These are phyloP conservation scores for Sarocladium oryzae DNA, from an alignment of 2,329 filamentous ascomycete species.

Conservation along the genomic window DNA sequence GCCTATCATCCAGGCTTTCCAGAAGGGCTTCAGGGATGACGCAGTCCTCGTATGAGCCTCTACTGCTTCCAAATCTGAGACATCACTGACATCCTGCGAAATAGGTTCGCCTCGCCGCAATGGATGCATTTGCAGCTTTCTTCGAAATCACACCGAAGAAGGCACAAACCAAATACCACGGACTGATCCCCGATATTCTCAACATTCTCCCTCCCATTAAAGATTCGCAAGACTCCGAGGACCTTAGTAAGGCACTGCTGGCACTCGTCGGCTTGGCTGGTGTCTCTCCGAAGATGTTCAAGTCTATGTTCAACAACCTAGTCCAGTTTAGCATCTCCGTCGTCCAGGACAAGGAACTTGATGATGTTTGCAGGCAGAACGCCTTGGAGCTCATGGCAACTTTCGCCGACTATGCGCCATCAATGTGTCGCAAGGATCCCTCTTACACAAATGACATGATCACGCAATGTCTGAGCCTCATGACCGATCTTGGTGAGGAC, in stretches of 20 bases:
- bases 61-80: conserved; percentile 32
- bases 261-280: conserved; percentile 93
- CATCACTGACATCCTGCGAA: not conserved
- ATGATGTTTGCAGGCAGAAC: conserved; percentile 86
- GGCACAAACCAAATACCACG: conserved; percentile 79
- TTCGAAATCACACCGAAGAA: conserved; percentile 89
- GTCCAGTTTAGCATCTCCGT: conserved; percentile 91
- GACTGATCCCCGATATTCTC: conserved; percentile 81
- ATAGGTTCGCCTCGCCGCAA: conserved; percentile 83
- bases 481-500: conserved; percentile 93
- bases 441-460: conserved; percentile 95
- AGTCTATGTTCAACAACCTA: conserved; percentile 83
- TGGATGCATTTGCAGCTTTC: conserved; percentile 95
- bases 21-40: conserved; percentile 85
- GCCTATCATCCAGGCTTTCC: conserved; percentile 81
- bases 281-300: conserved; percentile 96
- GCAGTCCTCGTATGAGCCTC: conserved; percentile 52
- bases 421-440: conserved; percentile 92
- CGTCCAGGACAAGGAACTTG: conserved; percentile 91
- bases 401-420: conserved; percentile 89
- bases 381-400: conserved; percentile 96
- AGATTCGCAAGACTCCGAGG: conserved; percentile 75
- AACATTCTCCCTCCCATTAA: conserved; percentile 94
- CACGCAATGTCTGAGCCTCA: conserved; percentile 92
- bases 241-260: conserved; percentile 82